Conservation (phyloP, 495 filamentous ascomycete genomes). For the Staphylotrichum longicolle region DNA sequence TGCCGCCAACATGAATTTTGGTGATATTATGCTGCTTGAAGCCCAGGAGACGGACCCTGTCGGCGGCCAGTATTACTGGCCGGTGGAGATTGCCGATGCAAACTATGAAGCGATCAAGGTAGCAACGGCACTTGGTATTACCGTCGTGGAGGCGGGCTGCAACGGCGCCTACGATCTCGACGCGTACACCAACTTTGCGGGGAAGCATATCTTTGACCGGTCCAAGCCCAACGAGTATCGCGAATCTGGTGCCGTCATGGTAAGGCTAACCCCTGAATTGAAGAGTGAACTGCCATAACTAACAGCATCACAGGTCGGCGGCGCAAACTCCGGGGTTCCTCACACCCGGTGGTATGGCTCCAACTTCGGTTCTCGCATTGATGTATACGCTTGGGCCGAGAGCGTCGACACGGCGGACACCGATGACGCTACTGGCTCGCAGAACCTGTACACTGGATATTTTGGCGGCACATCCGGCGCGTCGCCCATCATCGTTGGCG, state of each 20-base stretch:
- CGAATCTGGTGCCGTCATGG: conserved; percentile 27
- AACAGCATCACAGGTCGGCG: not conserved
- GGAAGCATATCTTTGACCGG: conserved; percentile 21
- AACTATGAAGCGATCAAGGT: conserved; percentile 22
- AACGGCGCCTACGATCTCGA: conserved; percentile 26
- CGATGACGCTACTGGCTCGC: conserved; percentile 1
- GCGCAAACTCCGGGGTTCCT: not conserved
- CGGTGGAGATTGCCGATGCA: conserved; percentile 25
- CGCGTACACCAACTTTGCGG: conserved; percentile 8
- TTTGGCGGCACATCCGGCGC: conserved; percentile 27
- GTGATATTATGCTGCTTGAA: conserved; percentile 28
- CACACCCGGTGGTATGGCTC: conserved; percentile 16
- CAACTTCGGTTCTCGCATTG: conserved; percentile 25
- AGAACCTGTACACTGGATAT: conserved; percentile 12
- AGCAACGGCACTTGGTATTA: conserved; percentile 23
- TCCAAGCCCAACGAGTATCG: conserved; percentile 18
- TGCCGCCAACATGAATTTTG: conserved; percentile 9
- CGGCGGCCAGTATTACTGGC: conserved; percentile 14
- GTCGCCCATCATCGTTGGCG: conserved; percentile 20
- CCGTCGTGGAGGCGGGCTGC: conserved; percentile 24
- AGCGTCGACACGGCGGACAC: conserved; percentile 20
- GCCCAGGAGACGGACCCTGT: conserved; percentile 22
- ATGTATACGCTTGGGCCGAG: conserved; percentile 23
- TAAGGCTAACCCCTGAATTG: too few relatives aligned
- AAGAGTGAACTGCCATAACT: too few relatives aligned